phyloP scores from a whole-genome alignment of 2,329 filamentous ascomycete genomes.

The Thermothelomyces thermophilus region DNA sequence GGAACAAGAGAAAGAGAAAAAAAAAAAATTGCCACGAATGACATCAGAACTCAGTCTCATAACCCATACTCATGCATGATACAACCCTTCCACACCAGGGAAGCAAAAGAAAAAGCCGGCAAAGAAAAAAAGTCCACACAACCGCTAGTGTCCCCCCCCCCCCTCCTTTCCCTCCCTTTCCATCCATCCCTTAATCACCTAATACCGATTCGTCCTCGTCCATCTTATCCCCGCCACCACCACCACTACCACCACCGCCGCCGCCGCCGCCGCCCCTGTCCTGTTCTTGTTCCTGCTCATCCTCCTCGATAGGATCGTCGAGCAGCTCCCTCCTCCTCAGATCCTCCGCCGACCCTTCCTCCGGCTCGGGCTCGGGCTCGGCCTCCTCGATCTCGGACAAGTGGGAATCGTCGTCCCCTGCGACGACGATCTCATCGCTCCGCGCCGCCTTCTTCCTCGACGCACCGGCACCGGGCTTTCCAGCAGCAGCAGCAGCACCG shows the following conservation, averaged over 20 bases:
- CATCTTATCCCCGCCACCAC: constrained; percentile 30
- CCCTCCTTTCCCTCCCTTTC: background rate
- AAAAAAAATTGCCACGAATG: too few relatives aligned
- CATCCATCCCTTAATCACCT: constrained; percentile 33
- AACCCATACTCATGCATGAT: constrained; percentile 6
- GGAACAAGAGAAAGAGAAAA: too few relatives aligned
- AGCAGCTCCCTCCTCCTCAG: constrained; percentile 48
- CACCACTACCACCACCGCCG: too few relatives aligned
- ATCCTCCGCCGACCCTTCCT: constrained; percentile 55
- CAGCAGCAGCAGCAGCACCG: constrained; percentile 27
- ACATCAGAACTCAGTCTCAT: constrained; percentile 4
- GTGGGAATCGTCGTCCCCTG: constrained; percentile 34
- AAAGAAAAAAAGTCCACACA: background rate
- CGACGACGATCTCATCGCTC: constrained; percentile 42
- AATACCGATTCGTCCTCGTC: constrained; percentile 41
- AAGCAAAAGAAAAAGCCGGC: background rate
- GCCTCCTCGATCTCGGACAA: constrained; percentile 22
- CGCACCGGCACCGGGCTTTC: constrained; percentile 22
- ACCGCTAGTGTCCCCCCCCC: background rate
- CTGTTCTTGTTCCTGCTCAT: constrained; percentile 36
- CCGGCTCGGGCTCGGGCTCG: constrained; percentile 42
- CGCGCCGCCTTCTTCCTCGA: constrained; percentile 33
- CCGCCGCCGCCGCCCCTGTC: too few relatives aligned
- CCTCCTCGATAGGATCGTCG: constrained; percentile 40
- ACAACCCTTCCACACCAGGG: background rate